phyloP scores from a whole-genome alignment of 2,329 filamentous ascomycete species.

The Zymoseptoria crescenta region DNA sequence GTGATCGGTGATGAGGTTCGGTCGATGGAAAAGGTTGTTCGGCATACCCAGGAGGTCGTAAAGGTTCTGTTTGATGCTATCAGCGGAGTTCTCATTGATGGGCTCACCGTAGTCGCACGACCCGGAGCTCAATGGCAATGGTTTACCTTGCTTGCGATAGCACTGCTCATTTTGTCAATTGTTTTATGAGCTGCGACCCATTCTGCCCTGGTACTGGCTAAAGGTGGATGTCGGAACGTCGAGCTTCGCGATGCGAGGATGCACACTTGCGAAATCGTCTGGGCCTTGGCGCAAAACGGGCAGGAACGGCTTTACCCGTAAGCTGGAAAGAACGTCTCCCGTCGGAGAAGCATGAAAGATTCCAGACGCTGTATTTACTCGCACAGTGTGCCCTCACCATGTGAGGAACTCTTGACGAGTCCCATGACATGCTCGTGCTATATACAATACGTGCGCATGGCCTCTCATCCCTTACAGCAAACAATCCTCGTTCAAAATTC shows the following conservation, averaged over 20 bases:
- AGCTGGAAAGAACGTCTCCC: neutral
- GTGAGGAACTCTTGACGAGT: neutral
- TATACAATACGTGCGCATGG: neutral
- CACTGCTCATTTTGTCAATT: conserved; percentile 8
- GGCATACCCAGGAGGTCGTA: conserved; percentile 92
- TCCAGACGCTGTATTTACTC: neutral
- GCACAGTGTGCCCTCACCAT: neutral
- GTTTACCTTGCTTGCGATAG: conserved; percentile 20
- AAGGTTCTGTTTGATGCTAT: conserved; percentile 61
- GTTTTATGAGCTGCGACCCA: conserved; percentile 19
- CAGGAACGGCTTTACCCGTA: neutral
- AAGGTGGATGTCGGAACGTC: neutral
- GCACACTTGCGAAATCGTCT: conserved; percentile 1
- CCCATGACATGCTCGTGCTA: neutral
- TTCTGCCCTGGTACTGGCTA: conserved; percentile 7
- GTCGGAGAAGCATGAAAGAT: no score
- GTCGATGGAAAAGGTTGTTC: conserved; percentile 5
- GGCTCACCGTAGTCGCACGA: conserved; percentile 3
- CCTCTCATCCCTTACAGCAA: neutral
- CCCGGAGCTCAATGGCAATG: neutral
- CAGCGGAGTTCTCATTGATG: neutral
- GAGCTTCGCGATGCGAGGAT: neutral
- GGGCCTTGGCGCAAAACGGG: neutral
- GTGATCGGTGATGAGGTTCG: neutral
- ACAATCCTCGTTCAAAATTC: neutral